phyloP scores from a whole-genome alignment of 1,284 basidiomycete genomes.

The Peniophora sp. region DNA sequence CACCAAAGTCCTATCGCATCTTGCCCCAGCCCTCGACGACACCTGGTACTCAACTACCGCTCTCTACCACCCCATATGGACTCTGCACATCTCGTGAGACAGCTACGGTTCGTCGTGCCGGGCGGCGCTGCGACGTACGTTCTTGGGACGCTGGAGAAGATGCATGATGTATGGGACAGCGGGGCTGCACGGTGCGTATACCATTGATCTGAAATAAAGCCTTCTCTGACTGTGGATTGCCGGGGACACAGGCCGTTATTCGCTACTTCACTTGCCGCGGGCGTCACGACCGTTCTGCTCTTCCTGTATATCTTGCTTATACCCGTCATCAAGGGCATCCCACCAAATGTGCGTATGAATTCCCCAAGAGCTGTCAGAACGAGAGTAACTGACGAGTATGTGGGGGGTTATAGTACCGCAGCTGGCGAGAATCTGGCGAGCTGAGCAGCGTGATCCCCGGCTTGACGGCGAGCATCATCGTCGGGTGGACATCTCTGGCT shows the following conservation, averaged over 20 bases:
- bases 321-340: slow-evolving; percentile 54
- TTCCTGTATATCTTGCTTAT: slow-evolving; percentile 65
- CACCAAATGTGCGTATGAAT: slow-evolving; percentile 51
- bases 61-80: slow-evolving; percentile 1
- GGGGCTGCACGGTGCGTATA: slow-evolving; percentile 45
- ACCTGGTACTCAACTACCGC: no score
- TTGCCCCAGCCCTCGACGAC: no score
- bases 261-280: slow-evolving; percentile 40
- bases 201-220: no score
- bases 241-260: slow-evolving; percentile 4
- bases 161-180: slow-evolving; percentile 33
- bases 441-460: slow-evolving; percentile 24
- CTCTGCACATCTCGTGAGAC: slow-evolving; percentile 46
- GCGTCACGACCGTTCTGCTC: slow-evolving; percentile 50
- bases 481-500: slow-evolving; percentile 58
- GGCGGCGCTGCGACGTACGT: slow-evolving; percentile 55
- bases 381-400: neutral
- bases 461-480: slow-evolving; percentile 58
- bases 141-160: slow-evolving; percentile 43
- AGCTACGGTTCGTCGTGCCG: slow-evolving; percentile 67
- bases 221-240: neutral
- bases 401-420: slow-evolving; percentile 38
- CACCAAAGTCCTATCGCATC: no score
- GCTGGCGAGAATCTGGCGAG: slow-evolving; percentile 42
- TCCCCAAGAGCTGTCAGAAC: neutral